phyloP scores from a whole-genome alignment of 2,329 filamentous ascomycete species.

The Fusarium piperis region DNA sequence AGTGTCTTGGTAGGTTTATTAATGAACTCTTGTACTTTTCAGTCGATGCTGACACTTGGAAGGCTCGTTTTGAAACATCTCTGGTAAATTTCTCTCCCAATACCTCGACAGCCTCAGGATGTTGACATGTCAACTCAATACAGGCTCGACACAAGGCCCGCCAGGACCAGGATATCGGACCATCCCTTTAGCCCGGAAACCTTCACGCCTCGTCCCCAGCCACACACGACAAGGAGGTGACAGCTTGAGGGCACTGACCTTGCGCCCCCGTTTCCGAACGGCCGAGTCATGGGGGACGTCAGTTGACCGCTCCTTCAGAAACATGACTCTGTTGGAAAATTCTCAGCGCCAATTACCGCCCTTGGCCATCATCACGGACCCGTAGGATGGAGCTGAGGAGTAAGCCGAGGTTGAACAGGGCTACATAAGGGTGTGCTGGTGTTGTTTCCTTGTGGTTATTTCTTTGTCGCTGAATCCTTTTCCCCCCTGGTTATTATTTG shows the following conservation, averaged over 20 bases:
- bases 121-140: too few relatives aligned
- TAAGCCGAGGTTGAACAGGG: background rate
- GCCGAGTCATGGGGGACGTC: constrained; percentile 1
- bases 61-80: too few relatives aligned
- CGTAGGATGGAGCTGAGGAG: background rate
- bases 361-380: background rate
- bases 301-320: background rate
- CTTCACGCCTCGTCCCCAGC: background rate
- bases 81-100: too few relatives aligned
- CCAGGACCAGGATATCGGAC: too few relatives aligned
- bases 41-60: too few relatives aligned
- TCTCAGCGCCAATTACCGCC: background rate
- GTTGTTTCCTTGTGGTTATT: background rate
- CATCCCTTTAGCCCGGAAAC: background rate
- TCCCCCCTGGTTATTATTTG: background rate
- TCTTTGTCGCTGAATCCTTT: background rate
- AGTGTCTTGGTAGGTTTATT: background rate
- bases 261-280: background rate
- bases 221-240: background rate
- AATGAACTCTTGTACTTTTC: too few relatives aligned
- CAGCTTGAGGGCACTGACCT: background rate
- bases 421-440: background rate
- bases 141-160: too few relatives aligned
- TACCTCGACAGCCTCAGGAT: too few relatives aligned
- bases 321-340: background rate